These are phyloP conservation scores for Coemansia sp. DNA, from an alignment of 192 early-diverging fungal species.

Conservation along the genomic window DNA sequence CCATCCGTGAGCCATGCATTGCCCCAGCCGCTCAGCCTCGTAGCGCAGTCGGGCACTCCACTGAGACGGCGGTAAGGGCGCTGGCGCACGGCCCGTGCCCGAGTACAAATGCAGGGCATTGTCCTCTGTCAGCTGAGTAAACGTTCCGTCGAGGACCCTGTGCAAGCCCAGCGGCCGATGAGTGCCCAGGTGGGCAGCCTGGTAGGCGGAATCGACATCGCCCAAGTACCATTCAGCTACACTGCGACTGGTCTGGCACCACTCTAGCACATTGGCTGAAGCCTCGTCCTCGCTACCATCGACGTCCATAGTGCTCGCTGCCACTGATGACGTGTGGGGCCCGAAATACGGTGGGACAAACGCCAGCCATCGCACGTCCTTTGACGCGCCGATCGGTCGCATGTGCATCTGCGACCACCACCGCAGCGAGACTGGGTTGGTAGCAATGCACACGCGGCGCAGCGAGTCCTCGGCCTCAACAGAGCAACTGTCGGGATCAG, in stretches of 20 bases:
- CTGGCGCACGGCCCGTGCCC: background rate
- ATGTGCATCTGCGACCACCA: constrained; percentile 58
- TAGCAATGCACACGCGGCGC: constrained; percentile 46
- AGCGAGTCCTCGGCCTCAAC: constrained; percentile 52
- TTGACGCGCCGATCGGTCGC: constrained; percentile 51
- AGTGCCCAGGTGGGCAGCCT: constrained; percentile 45
- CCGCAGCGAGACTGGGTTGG: constrained; percentile 38
- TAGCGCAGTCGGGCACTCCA: constrained; percentile 40
- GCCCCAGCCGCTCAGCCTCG: constrained; percentile 37
- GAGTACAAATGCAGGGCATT: background rate
- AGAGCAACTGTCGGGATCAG: constrained; percentile 37
- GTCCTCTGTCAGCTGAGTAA: constrained; percentile 30
- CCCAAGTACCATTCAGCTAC: constrained; percentile 38
- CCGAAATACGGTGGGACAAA: constrained; percentile 28
- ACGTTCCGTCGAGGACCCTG: constrained; percentile 27
- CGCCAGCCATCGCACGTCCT: constrained; percentile 48
- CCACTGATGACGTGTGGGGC: background rate
- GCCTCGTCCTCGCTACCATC: background rate
- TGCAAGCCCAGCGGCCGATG: constrained; percentile 38
- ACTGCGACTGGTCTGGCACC: constrained; percentile 17
- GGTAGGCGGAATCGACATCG: constrained; percentile 52
- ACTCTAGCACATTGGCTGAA: constrained; percentile 7
- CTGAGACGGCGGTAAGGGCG: background rate
- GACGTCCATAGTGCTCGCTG: background rate
- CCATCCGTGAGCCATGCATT: constrained; percentile 41